A percentile compares a stretch with the other conserved stretches of the same genome.
Evolutionary conservation across 2,329 filamentous ascomycete species (phyloP).

Genomic region (Periconia digitata): DNA sequence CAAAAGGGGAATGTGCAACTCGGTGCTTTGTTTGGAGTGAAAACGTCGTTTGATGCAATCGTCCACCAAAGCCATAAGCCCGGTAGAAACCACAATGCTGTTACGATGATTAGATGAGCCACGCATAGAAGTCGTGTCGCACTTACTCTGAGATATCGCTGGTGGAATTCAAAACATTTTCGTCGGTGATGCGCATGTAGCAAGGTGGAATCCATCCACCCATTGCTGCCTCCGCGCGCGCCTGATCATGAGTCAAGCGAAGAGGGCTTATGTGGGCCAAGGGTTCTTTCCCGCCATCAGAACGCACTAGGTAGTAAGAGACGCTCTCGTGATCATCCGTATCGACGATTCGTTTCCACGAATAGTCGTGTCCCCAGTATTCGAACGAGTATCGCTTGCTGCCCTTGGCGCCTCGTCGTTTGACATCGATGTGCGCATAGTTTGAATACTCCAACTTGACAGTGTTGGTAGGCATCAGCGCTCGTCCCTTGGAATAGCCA

Average conservation of each 20-base stretch:
- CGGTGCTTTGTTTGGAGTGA: slow-evolving; percentile 58
- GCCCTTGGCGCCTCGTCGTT: slow-evolving; percentile 65
- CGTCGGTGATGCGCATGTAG: slow-evolving; percentile 86
- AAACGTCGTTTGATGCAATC: slow-evolving; percentile 85
- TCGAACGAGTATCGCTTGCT: slow-evolving; percentile 85
- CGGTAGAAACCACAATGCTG: slow-evolving; percentile 87
- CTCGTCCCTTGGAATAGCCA: slow-evolving; percentile 43
- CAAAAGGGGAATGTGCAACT: slow-evolving; percentile 55
- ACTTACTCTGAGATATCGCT: slow-evolving; percentile 88
- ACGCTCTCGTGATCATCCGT: slow-evolving; percentile 65
- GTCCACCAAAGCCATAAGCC: slow-evolving; percentile 83
- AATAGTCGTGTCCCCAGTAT: slow-evolving; percentile 87
- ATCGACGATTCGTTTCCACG: slow-evolving; percentile 76
- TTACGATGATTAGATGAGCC: slow-evolving; percentile 18
- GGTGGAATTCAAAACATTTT: slow-evolving; percentile 65
- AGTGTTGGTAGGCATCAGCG: slow-evolving; percentile 65
- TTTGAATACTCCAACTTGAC: slow-evolving; percentile 96
- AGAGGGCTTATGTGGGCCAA: slow-evolving; percentile 87
- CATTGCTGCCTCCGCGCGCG: slow-evolving; percentile 69
- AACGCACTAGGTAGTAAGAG: slow-evolving; percentile 78
- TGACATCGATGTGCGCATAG: slow-evolving; percentile 88
- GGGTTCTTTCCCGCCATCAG: slow-evolving; percentile 60
- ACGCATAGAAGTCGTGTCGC: slow-evolving; percentile 2
- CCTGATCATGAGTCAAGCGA: slow-evolving; percentile 69
- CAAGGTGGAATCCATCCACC: slow-evolving; percentile 91